These are phyloP conservation scores for Colletotrichum navitas DNA, from an alignment of 2,329 filamentous ascomycete genomes.

Conservation along the genomic window DNA sequence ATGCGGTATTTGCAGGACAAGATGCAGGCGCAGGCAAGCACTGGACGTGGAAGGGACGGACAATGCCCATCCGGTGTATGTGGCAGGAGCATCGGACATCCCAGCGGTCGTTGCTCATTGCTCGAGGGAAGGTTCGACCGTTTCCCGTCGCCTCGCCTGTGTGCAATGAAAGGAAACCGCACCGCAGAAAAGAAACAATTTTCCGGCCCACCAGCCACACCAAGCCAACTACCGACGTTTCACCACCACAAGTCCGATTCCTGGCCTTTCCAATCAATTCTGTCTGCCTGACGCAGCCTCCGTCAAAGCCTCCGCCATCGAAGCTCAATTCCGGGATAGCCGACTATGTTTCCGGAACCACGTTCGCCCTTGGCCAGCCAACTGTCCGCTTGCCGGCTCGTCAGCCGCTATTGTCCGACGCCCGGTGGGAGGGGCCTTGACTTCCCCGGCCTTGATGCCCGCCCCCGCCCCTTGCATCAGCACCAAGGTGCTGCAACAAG, in stretches of 20 bases:
- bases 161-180: background rate
- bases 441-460: background rate
- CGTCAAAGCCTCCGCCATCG: background rate
- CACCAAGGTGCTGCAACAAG: background rate
- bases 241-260: background rate
- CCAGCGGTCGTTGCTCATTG: background rate
- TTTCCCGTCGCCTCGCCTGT: background rate
- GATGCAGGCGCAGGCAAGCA: background rate
- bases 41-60: background rate
- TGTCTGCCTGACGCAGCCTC: no score
- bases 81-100: background rate
- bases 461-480: background rate
- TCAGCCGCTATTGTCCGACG: background rate
- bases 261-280: background rate
- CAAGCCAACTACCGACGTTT: background rate
- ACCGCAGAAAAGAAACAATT: background rate
- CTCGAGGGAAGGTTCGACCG: background rate
- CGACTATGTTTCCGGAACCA: background rate
- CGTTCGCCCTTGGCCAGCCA: constrained; percentile 1
- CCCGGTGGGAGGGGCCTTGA: background rate
- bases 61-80: background rate
- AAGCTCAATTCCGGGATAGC: background rate
- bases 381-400: constrained; percentile 4
- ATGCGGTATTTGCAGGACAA: background rate
- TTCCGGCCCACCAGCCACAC: background rate